Percentiles rank a stretch among this genome's conserved stretches.
phyloP scores from a whole-genome alignment of 2,329 filamentous ascomycete species.

The Penicillium brasilianum region DNA sequence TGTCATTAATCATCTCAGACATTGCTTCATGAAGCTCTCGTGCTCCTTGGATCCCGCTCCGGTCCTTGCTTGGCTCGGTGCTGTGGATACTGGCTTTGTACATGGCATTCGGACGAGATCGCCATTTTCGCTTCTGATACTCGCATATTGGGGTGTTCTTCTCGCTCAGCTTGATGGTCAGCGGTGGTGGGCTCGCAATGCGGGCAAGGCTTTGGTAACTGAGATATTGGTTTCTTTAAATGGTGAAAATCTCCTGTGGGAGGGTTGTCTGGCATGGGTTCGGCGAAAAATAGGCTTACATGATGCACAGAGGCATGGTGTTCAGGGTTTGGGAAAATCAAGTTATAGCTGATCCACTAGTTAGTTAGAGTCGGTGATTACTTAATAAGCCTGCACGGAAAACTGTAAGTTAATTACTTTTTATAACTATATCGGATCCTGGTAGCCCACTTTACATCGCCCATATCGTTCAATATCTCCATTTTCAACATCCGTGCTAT shows the following conservation, averaged over 20 bases:
- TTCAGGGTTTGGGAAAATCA: not conserved
- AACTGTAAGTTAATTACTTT: too few species aligned
- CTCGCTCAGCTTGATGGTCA: slow-evolving; percentile 27
- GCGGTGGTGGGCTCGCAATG: slow-evolving; percentile 35
- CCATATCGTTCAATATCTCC: not conserved
- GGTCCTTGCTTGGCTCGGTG: slow-evolving; percentile 35
- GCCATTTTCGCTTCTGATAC: slow-evolving; percentile 32
- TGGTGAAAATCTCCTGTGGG: slow-evolving; percentile 16
- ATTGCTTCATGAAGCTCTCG: slow-evolving; percentile 35
- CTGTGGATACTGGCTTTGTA: slow-evolving; percentile 32
- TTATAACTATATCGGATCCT: not conserved
- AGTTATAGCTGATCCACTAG: not conserved
- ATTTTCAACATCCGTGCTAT: not conserved
- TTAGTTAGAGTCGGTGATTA: not conserved
- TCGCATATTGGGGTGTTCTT: slow-evolving; percentile 36
- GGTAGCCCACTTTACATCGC: not conserved
- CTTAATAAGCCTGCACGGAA: not conserved
- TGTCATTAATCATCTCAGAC: slow-evolving; percentile 29
- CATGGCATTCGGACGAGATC: slow-evolving; percentile 22
- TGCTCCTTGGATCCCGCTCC: slow-evolving; percentile 30
- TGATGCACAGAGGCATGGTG: not conserved
- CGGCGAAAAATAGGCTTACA: not conserved
- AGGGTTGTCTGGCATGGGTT: slow-evolving; percentile 19
- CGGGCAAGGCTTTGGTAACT: slow-evolving; percentile 28
- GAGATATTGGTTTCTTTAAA: slow-evolving; percentile 15